phyloP scores from a whole-genome alignment of 2,329 filamentous ascomycete species.

The Trichoderma citrinoviride region DNA sequence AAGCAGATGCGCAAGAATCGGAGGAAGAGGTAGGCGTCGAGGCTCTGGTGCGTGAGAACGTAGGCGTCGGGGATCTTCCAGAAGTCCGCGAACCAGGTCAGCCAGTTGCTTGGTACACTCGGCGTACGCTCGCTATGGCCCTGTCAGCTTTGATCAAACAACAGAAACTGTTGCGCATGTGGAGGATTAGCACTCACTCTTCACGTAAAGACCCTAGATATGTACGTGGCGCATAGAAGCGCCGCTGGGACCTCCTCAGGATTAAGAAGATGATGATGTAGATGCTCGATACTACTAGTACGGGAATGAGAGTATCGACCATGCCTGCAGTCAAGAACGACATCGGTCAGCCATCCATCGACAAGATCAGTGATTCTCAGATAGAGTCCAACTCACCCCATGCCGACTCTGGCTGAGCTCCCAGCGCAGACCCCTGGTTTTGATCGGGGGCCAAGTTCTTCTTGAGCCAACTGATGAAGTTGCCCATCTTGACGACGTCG shows the following conservation, averaged over 20 bases:
- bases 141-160: slow-evolving; percentile 21
- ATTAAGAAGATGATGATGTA: slow-evolving; percentile 53
- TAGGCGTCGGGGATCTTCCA: slow-evolving; percentile 69
- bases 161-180: background rate
- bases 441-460: slow-evolving; percentile 30
- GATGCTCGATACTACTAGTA: slow-evolving; percentile 47
- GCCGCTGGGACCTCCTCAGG: slow-evolving; percentile 46
- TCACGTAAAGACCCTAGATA: slow-evolving; percentile 49
- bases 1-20: slow-evolving; percentile 77
- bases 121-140: slow-evolving; percentile 53
- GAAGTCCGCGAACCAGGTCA: slow-evolving; percentile 62
- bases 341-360: slow-evolving; percentile 11
- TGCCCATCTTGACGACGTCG: slow-evolving; percentile 35
- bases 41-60: slow-evolving; percentile 78
- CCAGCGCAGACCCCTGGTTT: slow-evolving; percentile 28
- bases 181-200: slow-evolving; percentile 40
- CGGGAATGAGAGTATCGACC: slow-evolving; percentile 53
- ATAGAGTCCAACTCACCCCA: slow-evolving; percentile 32
- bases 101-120: slow-evolving; percentile 52
- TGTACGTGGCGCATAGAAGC: slow-evolving; percentile 56
- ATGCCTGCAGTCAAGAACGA: slow-evolving; percentile 32
- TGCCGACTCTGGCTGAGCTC: slow-evolving; percentile 33
- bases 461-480: slow-evolving; percentile 41
- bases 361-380: too few relatives aligned
- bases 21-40: slow-evolving; percentile 86